These are phyloP conservation scores for Zalerion maritima DNA, from an alignment of 495 filamentous ascomycete genomes.

Conservation along the genomic window DNA sequence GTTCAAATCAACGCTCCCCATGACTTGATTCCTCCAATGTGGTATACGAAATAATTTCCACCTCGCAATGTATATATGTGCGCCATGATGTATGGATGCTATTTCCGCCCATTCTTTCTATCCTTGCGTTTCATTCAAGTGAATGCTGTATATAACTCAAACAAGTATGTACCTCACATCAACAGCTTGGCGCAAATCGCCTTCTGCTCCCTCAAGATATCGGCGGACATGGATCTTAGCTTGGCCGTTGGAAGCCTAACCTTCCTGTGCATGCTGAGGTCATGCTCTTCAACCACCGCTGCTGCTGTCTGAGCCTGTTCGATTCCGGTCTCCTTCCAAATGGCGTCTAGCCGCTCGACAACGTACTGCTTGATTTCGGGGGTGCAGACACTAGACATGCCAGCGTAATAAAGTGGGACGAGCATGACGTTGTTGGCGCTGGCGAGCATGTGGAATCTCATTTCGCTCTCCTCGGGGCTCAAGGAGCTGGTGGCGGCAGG, in stretches of 20 bases:
- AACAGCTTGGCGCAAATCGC: too few species aligned
- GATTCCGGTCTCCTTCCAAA: conserved; percentile 20
- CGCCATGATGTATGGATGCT: too few species aligned
- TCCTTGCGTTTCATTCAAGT: too few species aligned
- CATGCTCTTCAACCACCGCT: conserved; percentile 16
- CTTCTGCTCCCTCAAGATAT: too few species aligned
- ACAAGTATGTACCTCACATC: too few species aligned
- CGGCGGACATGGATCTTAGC: too few species aligned
- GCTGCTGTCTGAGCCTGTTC: conserved; percentile 20
- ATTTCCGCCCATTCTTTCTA: too few species aligned
- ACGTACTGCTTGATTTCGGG: conserved; percentile 14
- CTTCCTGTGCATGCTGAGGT: conserved; percentile 6
- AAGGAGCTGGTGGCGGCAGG: conserved; percentile 11
- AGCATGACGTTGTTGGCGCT: conserved; percentile 22
- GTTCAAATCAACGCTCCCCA: too few species aligned
- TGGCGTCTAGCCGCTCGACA: conserved; percentile 15
- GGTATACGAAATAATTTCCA: too few species aligned
- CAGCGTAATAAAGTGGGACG: conserved; percentile 23
- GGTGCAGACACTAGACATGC: conserved; percentile 21
- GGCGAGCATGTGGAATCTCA: conserved; percentile 19
- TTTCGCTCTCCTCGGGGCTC: conserved; percentile 14
- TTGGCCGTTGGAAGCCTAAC: conserved; percentile 2
- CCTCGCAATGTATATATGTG: too few species aligned
- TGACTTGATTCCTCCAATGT: too few species aligned
- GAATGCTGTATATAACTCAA: too few species aligned